Evolutionary conservation across 2,329 filamentous ascomycete species (phyloP), one percentile per base, ranked within the genome.

Genomic region (Cladophialophora psammophila): DNA sequence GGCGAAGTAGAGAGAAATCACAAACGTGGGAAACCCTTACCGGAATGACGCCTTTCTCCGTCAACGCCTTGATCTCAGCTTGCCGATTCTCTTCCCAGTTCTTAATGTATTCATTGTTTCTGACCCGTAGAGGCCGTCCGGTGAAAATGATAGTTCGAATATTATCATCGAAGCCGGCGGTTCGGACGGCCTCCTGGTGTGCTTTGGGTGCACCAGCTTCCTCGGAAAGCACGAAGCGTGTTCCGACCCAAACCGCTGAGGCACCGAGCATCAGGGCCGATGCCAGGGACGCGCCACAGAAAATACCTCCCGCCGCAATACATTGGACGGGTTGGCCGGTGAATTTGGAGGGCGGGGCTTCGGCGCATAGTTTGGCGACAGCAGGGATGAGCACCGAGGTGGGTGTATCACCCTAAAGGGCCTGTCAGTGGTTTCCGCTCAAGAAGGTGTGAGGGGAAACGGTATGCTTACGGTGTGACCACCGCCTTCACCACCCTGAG

Each of bases 61-160:
- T 96, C 64, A 99, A 87, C 77, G 96, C 87, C 86, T 94, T 96
- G 81, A 99, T 97, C 85, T 99, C 95, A 45, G 87, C 83, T 73
- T 86, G 84, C 74, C 95, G 91, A 85, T 98, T 95, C 75, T 90
- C 90, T 83, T 99, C 94, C 95, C 95, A 99, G 85, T 97, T 92
- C 77, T 88, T 80, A 76, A 99, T 98, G 82, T 99, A 99, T 6
- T 90, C 81, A 84, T 98, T 99, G 78, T 88, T 95, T 78, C 94
- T 90, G 67, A 99, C 95, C 73, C 95, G 92, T 77, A 99, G 86
- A 40, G 95, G 95, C 66, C 95, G 92, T 64, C 95, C 95, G 78
- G 95, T 99, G 87, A 98, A 99, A 83, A 99, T 99, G 80, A 98
- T 92, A 58, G 95, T 99, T 78, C 93, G 91, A 78, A 98, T 84